Conservation (phyloP, 1,284 basidiomycete genomes). For the Cutaneotrichosporon mucoides region DNA sequence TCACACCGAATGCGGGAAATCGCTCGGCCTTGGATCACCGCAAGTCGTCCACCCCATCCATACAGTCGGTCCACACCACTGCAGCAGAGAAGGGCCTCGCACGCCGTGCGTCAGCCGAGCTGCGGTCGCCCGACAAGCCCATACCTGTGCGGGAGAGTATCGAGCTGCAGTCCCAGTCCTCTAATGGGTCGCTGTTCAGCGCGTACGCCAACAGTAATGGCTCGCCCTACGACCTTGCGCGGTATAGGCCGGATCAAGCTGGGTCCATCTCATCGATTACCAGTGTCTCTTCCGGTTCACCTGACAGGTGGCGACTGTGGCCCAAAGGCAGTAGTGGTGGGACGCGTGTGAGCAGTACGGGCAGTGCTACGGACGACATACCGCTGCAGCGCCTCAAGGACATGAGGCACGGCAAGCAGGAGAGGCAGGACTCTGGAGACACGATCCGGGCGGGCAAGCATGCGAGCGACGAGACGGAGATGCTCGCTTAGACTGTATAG, state of each 20-base stretch:
- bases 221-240: background rate
- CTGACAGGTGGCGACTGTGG: too few species aligned
- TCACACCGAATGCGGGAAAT: background rate
- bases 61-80: background rate
- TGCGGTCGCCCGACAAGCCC: background rate
- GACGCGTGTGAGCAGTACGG: too few species aligned
- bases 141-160: background rate
- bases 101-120: slow-evolving; percentile 4
- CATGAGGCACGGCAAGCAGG: background rate
- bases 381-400: slow-evolving; percentile 1
- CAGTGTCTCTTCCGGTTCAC: background rate
- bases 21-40: too few species aligned
- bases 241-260: slow-evolving; percentile 6
- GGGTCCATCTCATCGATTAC: slow-evolving; percentile 8
- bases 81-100: background rate
- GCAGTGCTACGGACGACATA: background rate
- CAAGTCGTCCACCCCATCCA: too few species aligned
- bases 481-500: background rate
- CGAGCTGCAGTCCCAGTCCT: background rate
- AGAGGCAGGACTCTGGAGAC: slow-evolving; percentile 5
- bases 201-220: background rate
- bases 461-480: background rate
- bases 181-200: background rate
- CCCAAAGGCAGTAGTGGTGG: too few species aligned
- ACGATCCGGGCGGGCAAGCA: slow-evolving; percentile 1